phyloP scores from a whole-genome alignment of 208 protist species.

The Crithidia expoeki region DNA sequence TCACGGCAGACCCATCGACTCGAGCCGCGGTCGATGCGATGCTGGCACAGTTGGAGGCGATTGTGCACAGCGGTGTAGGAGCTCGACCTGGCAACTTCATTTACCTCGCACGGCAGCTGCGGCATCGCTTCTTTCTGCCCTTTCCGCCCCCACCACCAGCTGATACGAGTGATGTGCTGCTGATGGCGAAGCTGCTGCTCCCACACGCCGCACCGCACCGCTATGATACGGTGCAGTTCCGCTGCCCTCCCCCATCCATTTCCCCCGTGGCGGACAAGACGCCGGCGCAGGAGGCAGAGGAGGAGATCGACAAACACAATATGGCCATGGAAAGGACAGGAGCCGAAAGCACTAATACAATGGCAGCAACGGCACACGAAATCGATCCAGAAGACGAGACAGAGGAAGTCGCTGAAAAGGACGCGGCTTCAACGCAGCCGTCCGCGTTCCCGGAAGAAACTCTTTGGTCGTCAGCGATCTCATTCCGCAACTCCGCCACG shows the following conservation, averaged over 20 bases:
- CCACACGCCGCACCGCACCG: constrained; percentile 32
- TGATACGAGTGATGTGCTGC: constrained; percentile 25
- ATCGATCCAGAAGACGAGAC: not conserved
- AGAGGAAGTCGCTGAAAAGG: not conserved
- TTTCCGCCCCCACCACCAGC: not conserved
- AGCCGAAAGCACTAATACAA: not conserved
- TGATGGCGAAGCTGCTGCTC: constrained; percentile 34
- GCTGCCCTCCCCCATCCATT: constrained; percentile 6
- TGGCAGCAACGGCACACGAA: not conserved
- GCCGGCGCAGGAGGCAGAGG: not conserved
- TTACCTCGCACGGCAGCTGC: constrained; percentile 31
- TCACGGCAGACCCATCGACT: constrained; percentile 37
- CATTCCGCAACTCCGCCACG: constrained; percentile 12
- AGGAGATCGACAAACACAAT: not conserved
- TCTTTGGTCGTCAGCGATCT: constrained; percentile 25
- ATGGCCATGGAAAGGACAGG: not conserved
- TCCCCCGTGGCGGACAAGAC: not conserved
- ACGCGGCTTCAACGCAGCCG: not conserved
- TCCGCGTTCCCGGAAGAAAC: constrained; percentile 29
- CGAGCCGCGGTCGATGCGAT: constrained; percentile 30
- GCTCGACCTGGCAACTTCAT: constrained; percentile 26
- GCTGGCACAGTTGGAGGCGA: constrained; percentile 42
- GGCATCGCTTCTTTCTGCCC: constrained; percentile 36
- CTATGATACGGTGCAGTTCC: constrained; percentile 42
- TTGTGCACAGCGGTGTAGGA: constrained; percentile 8